phyloP scores from a whole-genome alignment of 2,329 filamentous ascomycete species.

The Pseudocercospora crystallina region DNA sequence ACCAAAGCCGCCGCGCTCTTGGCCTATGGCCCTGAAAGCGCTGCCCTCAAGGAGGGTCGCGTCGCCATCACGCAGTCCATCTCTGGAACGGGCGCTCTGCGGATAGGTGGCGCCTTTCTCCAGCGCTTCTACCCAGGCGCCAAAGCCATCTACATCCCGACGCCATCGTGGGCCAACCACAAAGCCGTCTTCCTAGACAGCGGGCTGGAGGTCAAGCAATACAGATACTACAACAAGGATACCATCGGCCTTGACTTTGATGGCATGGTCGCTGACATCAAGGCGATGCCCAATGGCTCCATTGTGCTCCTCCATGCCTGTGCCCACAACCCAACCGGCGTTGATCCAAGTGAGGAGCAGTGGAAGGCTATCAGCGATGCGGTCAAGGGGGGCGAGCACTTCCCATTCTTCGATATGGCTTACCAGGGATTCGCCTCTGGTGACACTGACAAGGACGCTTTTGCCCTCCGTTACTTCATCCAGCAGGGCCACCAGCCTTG shows the following conservation, averaged over 20 bases:
- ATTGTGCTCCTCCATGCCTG: slow-evolving; percentile 94
- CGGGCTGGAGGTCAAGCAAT: slow-evolving; percentile 86
- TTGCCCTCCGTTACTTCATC: slow-evolving; percentile 89
- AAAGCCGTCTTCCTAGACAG: slow-evolving; percentile 93
- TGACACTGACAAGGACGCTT: slow-evolving; percentile 88
- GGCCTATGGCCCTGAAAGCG: slow-evolving; percentile 81
- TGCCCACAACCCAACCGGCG: slow-evolving; percentile 95
- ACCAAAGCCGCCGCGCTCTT: slow-evolving; percentile 87
- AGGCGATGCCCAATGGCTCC: slow-evolving; percentile 80
- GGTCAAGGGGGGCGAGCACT: slow-evolving; percentile 84
- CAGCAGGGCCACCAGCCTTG: slow-evolving; percentile 85
- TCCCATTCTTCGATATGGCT: slow-evolving; percentile 98
- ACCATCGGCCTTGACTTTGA: slow-evolving; percentile 98
- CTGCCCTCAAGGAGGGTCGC: slow-evolving; percentile 70
- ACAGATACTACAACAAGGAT: slow-evolving; percentile 98
- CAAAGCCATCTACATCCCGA: slow-evolving; percentile 97
- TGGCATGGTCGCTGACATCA: slow-evolving; percentile 86
- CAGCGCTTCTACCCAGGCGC: slow-evolving; percentile 84
- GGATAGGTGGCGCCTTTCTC: slow-evolving; percentile 92
- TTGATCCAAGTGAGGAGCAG: slow-evolving; percentile 88
- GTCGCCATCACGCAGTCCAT: slow-evolving; percentile 96
- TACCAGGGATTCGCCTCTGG: slow-evolving; percentile 98
- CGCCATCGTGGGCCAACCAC: slow-evolving; percentile 97
- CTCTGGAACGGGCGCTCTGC: slow-evolving; percentile 92
- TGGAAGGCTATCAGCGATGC: slow-evolving; percentile 87